Conservation (phyloP, 441 rosid species). For the Kokia cookei region DNA sequence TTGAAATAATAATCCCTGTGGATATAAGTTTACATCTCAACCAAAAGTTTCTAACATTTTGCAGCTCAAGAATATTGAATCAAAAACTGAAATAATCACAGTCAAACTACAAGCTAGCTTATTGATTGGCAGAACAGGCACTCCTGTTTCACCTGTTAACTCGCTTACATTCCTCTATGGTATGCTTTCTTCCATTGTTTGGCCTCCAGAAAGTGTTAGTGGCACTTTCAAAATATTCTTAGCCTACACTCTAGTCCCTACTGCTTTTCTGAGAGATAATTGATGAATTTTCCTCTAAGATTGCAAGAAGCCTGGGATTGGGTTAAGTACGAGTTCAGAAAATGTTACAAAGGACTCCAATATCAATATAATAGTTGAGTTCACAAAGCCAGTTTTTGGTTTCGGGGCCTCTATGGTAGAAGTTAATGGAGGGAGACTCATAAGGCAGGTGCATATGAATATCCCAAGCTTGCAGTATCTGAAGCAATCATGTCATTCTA, state of each 20-base stretch:
- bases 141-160: slow-evolving; percentile 31
- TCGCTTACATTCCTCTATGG: slow-evolving; percentile 43
- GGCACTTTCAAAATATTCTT: background rate
- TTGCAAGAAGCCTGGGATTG: slow-evolving; percentile 32
- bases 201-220: background rate
- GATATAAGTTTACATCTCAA: background rate
- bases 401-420: slow-evolving; percentile 39
- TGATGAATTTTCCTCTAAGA: slow-evolving; percentile 23
- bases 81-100: slow-evolving; percentile 33
- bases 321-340: slow-evolving; percentile 38
- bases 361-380: slow-evolving; percentile 41
- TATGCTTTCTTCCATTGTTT: slow-evolving; percentile 10
- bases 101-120: slow-evolving; percentile 31
- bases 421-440: slow-evolving; percentile 45
- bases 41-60: slow-evolving; percentile 5
- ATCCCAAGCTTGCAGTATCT: background rate
- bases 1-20: background rate
- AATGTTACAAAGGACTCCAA: slow-evolving; percentile 29
- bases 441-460: slow-evolving; percentile 54
- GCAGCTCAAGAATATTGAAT: slow-evolving; percentile 36
- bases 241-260: background rate
- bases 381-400: slow-evolving; percentile 59
- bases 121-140: slow-evolving; percentile 37
- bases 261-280: slow-evolving; percentile 8
- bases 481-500: slow-evolving; percentile 8